Percentiles rank a stretch among this genome's conserved stretches.
phyloP scores from a whole-genome alignment of 2,329 filamentous ascomycete genomes.

The Sporothrix globosa region DNA sequence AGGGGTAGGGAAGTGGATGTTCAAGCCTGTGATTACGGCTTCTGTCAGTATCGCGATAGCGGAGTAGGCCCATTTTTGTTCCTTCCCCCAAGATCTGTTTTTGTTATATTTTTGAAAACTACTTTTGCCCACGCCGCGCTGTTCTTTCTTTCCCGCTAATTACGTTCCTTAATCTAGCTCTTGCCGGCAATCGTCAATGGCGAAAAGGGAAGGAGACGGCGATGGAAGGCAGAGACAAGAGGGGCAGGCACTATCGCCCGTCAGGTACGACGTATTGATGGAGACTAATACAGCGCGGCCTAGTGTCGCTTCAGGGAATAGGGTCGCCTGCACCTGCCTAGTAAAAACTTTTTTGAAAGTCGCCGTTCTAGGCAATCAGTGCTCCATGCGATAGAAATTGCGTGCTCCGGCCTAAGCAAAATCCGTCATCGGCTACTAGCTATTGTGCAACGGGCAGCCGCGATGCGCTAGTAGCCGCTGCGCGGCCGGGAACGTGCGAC shows the following conservation, averaged over 20 bases:
- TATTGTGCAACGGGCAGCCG: slow-evolving; percentile 20
- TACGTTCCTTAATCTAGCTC: slow-evolving; percentile 14
- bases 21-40: neutral
- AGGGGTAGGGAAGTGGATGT: slow-evolving; percentile 4
- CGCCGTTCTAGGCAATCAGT: slow-evolving; percentile 8
- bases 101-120: neutral
- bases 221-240: neutral
- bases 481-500: neutral
- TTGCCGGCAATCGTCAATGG: slow-evolving; percentile 7
- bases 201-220: slow-evolving; percentile 13
- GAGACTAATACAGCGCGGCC: too few species aligned
- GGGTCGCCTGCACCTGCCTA: neutral
- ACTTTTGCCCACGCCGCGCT: slow-evolving; percentile 2
- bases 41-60: slow-evolving; percentile 20
- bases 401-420: slow-evolving; percentile 24
- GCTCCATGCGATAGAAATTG: slow-evolving; percentile 7
- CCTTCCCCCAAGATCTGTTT: neutral
- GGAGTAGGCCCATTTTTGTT: neutral
- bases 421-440: slow-evolving; percentile 23
- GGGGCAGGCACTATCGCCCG: slow-evolving; percentile 14
- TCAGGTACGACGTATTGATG: neutral
- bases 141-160: slow-evolving; percentile 23
- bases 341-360: slow-evolving; percentile 18
- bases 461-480: slow-evolving; percentile 16
- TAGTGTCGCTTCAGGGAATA: slow-evolving; percentile 11